Percentiles rank a stretch among this genome's conserved stretches.
phyloP scores from a whole-genome alignment of 225 moss, liverwort and hornwort species.

The Pseudisothecium myosuroides region DNA sequence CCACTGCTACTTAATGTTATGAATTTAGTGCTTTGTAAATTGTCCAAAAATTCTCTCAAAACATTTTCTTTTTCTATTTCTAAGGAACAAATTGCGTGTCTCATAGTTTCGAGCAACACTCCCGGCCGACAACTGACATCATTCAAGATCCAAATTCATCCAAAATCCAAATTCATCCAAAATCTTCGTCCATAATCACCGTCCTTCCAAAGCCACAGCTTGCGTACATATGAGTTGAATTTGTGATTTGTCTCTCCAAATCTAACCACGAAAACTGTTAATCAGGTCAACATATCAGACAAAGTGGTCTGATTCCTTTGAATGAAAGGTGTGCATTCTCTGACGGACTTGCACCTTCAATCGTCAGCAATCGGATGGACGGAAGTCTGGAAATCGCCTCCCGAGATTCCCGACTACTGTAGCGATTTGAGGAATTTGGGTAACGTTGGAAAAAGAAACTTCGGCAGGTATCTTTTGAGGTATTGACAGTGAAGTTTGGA shows the following conservation, averaged over 20 bases:
- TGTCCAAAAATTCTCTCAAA: background rate
- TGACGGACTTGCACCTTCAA: background rate
- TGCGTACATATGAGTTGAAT: too few relatives aligned
- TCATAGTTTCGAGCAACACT: background rate
- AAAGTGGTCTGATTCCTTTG: background rate
- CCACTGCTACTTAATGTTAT: background rate
- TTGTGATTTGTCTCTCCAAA: background rate
- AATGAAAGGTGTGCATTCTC: background rate
- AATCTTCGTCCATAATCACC: too few relatives aligned
- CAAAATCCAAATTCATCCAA: background rate
- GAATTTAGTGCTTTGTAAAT: background rate
- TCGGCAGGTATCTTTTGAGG: background rate
- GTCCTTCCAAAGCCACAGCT: background rate
- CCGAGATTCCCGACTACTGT: background rate
- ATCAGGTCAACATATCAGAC: accelerated
- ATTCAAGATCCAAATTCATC: background rate
- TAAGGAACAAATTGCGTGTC: background rate
- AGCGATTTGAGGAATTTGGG: background rate
- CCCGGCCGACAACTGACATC: background rate
- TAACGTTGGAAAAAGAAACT: too few relatives aligned
- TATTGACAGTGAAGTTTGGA: background rate
- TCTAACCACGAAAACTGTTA: background rate
- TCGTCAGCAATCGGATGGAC: background rate
- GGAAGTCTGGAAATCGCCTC: background rate
- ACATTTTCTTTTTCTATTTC: background rate